phyloP scores from a whole-genome alignment of 2,329 filamentous ascomycete genomes.

The Claviceps arundinis region DNA sequence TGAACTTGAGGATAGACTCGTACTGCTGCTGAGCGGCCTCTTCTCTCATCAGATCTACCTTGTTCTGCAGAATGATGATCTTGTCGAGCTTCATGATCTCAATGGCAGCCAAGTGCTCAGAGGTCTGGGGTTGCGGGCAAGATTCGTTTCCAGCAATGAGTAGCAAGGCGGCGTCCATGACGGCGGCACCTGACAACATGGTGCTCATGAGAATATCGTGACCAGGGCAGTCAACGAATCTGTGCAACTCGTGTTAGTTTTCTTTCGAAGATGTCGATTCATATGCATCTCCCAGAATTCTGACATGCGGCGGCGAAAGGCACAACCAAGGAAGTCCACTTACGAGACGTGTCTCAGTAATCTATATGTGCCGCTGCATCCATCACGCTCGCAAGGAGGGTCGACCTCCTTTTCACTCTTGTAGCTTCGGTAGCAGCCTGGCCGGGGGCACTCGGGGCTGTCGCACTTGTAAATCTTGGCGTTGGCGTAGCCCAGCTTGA shows the following conservation, averaged over 20 bases:
- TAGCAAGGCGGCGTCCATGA: conserved; percentile 97
- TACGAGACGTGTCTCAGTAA: conserved; percentile 86
- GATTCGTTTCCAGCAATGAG: conserved; percentile 97
- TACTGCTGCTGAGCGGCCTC: conserved; percentile 89
- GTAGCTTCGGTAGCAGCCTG: conserved; percentile 91
- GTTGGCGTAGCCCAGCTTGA: conserved; percentile 98
- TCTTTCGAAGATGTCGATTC: no score
- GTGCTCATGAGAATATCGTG: conserved; percentile 99
- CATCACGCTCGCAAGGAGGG: conserved; percentile 86
- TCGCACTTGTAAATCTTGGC: conserved; percentile 99
- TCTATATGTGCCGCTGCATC: conserved; percentile 76
- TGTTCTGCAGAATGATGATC: conserved; percentile 99
- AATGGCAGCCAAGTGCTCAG: conserved; percentile 95
- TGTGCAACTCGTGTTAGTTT: conserved; percentile 8
- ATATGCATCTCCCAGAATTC: no score
- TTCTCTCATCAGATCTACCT: conserved; percentile 96
- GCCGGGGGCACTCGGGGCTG: conserved; percentile 77
- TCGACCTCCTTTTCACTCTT: conserved; percentile 99
- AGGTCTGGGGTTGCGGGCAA: conserved; percentile 95
- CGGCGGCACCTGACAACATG: conserved; percentile 97
- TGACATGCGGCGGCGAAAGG: no score
- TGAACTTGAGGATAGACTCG: conserved; percentile 96
- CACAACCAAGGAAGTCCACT: conserved; percentile 24
- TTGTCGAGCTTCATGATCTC: conserved; percentile 99
- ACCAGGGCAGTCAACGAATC: conserved; percentile 95